phyloP scores from a whole-genome alignment of 768 basidiomycete genomes.

The Amanita pseudoporphyria region DNA sequence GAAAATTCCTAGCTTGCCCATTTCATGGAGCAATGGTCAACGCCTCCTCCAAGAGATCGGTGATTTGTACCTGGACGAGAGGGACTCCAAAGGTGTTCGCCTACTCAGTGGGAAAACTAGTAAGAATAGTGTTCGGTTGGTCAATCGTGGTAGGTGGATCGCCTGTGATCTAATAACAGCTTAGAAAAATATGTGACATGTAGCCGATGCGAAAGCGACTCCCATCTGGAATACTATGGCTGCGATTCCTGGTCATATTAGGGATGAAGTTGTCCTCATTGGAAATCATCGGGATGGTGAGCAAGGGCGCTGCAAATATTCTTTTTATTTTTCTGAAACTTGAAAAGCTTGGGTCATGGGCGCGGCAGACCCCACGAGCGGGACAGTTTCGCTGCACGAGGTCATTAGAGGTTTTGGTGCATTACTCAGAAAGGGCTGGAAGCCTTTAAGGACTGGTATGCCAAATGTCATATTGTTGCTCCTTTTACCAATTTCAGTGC shows the following conservation, averaged over 20 bases:
- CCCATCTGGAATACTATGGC: conserved; percentile 90
- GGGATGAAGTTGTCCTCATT: conserved; percentile 77
- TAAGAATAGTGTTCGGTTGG: conserved; percentile 34
- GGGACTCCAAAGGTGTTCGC: conserved; percentile 17
- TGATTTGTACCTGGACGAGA: conserved; percentile 20
- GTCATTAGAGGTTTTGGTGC: conserved; percentile 66
- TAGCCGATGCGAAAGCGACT: conserved; percentile 69
- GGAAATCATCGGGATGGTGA: conserved; percentile 86
- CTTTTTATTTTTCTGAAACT: not conserved
- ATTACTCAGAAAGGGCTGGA: conserved; percentile 69
- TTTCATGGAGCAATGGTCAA: conserved; percentile 80
- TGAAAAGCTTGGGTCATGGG: conserved; percentile 67
- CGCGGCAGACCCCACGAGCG: conserved; percentile 70
- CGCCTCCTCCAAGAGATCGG: conserved; percentile 51
- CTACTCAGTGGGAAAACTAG: conserved; percentile 42
- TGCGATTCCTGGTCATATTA: conserved; percentile 73
- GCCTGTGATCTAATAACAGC: not conserved
- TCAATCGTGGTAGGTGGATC: conserved; percentile 39
- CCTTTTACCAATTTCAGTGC: not conserved
- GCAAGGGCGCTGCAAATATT: conserved; percentile 11
- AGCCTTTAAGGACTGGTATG: conserved; percentile 54
- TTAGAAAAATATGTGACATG: not conserved
- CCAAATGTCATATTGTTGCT: not conserved
- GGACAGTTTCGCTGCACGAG: conserved; percentile 72
- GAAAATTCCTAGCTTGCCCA: conserved; percentile 77